Conservation (phyloP, 2,329 filamentous ascomycete genomes). For the Thelonectria rubi region DNA sequence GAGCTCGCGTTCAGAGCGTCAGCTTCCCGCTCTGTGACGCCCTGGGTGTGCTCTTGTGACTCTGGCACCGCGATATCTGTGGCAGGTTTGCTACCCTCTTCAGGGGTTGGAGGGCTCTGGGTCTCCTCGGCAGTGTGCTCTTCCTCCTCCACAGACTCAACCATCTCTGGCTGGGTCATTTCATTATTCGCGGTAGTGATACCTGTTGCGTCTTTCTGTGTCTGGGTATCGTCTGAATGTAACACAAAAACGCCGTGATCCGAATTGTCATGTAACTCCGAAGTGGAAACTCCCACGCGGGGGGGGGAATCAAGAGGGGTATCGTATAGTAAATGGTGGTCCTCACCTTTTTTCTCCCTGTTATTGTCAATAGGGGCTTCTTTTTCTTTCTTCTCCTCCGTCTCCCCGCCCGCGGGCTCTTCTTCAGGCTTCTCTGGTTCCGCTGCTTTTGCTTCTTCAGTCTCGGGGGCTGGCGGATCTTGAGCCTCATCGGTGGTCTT, state of each 20-base stretch:
- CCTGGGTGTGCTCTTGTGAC: constrained; percentile 24
- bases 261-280: constrained; percentile 39
- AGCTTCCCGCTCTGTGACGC: constrained; percentile 12
- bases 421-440: constrained; percentile 32
- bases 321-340: constrained; percentile 50
- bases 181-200: constrained; percentile 27
- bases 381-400: constrained; percentile 52
- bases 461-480: constrained; percentile 31
- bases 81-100: constrained; percentile 25
- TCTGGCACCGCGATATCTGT: constrained; percentile 38
- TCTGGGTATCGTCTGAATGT: constrained; percentile 40
- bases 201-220: constrained; percentile 39
- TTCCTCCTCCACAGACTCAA: constrained; percentile 24
- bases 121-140: constrained; percentile 6
- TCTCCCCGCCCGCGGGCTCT: constrained; percentile 38
- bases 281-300: constrained; percentile 42
- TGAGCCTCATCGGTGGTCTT: constrained; percentile 30
- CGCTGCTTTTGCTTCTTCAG: constrained; percentile 30
- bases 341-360: constrained; percentile 56
- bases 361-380: constrained; percentile 50
- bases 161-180: constrained; percentile 22
- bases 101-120: not conserved
- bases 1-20: constrained; percentile 5
- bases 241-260: constrained; percentile 43
- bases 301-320: constrained; percentile 49